Percentiles rank a stretch among this genome's conserved stretches.
phyloP scores from a whole-genome alignment of 192 early-diverging fungal genomes.

The Paraglomus brasilianum region DNA sequence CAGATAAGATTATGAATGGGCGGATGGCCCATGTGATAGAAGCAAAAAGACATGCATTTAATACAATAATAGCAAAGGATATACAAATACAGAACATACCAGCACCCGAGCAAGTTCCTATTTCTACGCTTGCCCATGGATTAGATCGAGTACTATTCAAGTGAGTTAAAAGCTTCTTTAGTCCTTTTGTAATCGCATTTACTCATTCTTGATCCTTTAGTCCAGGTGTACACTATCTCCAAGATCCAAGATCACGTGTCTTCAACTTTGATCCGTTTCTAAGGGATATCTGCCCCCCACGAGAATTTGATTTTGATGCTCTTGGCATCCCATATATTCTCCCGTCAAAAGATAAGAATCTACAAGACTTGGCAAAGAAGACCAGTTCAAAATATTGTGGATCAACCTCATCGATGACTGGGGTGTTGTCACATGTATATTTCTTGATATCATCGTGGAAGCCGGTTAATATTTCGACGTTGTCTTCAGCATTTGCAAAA shows the following conservation, averaged over 20 bases:
- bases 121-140: slow-evolving; percentile 56
- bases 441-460: slow-evolving; percentile 66
- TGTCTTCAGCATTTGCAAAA: slow-evolving; percentile 64
- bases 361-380: slow-evolving; percentile 51
- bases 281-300: slow-evolving; percentile 72
- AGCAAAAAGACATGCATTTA: too few species aligned
- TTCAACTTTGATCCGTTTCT: slow-evolving; percentile 85
- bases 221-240: slow-evolving; percentile 77
- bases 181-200: background rate
- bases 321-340: slow-evolving; percentile 71
- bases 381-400: slow-evolving; percentile 64
- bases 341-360: slow-evolving; percentile 68
- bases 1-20: too few species aligned
- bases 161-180: slow-evolving; percentile 33
- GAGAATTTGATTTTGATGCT: slow-evolving; percentile 79
- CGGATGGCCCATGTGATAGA: too few species aligned
- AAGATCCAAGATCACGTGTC: slow-evolving; percentile 70
- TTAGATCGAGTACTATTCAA: slow-evolving; percentile 67
- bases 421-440: slow-evolving; percentile 73
- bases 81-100: too few species aligned
- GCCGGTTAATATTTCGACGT: slow-evolving; percentile 52
- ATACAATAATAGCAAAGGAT: too few species aligned
- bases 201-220: slow-evolving; percentile 45
- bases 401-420: slow-evolving; percentile 89
- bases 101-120: too few species aligned